Conservation (phyloP, 140 eudicot genomes). For the Stevia rebaudiana region DNA sequence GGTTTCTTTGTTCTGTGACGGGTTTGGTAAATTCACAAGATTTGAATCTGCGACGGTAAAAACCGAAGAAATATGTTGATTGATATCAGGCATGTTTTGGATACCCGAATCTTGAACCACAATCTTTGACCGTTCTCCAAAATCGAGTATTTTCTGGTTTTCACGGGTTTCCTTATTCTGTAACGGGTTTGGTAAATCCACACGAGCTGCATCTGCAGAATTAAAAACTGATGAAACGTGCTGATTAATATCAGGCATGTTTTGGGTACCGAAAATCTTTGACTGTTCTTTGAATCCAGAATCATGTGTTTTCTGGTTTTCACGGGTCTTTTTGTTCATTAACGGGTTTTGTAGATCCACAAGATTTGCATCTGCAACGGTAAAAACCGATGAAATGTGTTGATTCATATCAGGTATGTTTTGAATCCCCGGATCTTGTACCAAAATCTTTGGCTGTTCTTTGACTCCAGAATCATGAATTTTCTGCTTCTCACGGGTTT, state of each 20-base stretch:
- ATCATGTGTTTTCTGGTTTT: no score
- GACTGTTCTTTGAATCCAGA: conserved; percentile 24
- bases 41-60: conserved; percentile 29
- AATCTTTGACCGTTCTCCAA: no score
- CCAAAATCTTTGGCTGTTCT: conserved; percentile 16
- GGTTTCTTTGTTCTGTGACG: conserved; percentile 21
- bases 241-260: conserved; percentile 15
- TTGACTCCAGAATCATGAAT: no score
- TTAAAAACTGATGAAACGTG: conserved; percentile 28
- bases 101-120: no score
- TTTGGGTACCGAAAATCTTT: conserved; percentile 23
- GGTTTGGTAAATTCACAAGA: conserved; percentile 1
- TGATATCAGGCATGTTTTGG: no score
- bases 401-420: conserved; percentile 16
- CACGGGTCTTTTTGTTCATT: no score
- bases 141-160: no score
- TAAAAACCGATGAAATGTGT: conserved; percentile 24
- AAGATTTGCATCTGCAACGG: conserved; percentile 24
- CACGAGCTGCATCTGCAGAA: conserved; percentile 23
- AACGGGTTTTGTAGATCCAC: conserved; percentile 39
- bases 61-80: conserved; percentile 27
- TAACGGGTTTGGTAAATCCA: conserved; percentile 35
- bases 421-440: conserved; percentile 39
- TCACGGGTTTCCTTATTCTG: conserved; percentile 21
- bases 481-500: no score